Evolutionary conservation across 1,284 basidiomycete species (phyloP).

Genomic region (Testicularia cyperi): DNA sequence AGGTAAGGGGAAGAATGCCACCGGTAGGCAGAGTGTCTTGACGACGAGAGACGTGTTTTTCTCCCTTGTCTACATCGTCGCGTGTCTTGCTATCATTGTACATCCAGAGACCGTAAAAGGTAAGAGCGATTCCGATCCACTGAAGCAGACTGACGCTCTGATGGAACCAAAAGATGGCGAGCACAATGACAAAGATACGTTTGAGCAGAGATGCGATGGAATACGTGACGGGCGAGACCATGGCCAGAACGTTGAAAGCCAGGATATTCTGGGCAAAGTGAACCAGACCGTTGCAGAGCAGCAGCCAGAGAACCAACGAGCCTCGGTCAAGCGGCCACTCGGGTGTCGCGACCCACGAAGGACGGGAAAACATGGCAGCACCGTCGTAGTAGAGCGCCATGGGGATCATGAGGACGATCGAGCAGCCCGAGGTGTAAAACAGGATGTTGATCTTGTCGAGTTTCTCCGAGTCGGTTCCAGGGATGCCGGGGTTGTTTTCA

Average conservation of each 20-base stretch:
- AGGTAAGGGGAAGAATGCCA: no score
- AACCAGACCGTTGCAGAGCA: slow-evolving; percentile 88
- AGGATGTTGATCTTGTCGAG: slow-evolving; percentile 96
- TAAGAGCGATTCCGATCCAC: slow-evolving; percentile 78
- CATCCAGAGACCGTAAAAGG: slow-evolving; percentile 84
- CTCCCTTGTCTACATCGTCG: slow-evolving; percentile 16
- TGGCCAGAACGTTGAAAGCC: slow-evolving; percentile 91
- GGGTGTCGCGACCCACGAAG: slow-evolving; percentile 4
- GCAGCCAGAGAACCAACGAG: slow-evolving; percentile 66
- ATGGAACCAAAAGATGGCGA: slow-evolving; percentile 95
- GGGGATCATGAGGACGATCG: slow-evolving; percentile 68
- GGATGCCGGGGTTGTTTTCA: slow-evolving; percentile 3
- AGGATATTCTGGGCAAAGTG: slow-evolving; percentile 97
- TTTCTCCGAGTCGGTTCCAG: slow-evolving; percentile 62
- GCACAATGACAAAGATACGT: slow-evolving; percentile 94
- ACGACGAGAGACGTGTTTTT: slow-evolving; percentile 10
- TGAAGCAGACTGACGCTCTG: slow-evolving; percentile 83
- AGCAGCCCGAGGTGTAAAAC: slow-evolving; percentile 90
- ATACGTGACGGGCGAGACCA: slow-evolving; percentile 97
- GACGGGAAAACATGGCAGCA: slow-evolving; percentile 5
- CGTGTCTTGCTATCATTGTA: slow-evolving; percentile 84
- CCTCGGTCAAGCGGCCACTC: slow-evolving; percentile 5
- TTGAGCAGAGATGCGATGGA: slow-evolving; percentile 97
- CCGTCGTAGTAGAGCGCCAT: slow-evolving; percentile 53
- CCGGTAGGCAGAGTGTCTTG: no score